phyloP scores from a whole-genome alignment of 2,329 filamentous ascomycete species.

The Neonectria magnoliae region DNA sequence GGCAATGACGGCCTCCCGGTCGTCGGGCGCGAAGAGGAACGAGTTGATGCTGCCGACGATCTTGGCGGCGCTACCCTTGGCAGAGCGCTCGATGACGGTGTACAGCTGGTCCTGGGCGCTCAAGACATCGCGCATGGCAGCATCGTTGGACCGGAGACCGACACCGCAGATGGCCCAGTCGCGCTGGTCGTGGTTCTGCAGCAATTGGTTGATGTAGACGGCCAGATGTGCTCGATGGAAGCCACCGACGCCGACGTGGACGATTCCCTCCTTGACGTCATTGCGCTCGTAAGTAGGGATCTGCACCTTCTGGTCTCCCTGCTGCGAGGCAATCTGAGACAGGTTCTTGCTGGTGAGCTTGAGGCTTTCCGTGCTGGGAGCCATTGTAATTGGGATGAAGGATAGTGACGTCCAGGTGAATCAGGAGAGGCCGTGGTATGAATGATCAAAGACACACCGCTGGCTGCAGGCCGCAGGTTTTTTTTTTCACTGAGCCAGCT shows the following conservation, averaged over 20 bases:
- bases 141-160: constrained; percentile 61
- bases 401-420: not conserved
- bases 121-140: constrained; percentile 61
- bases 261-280: constrained; percentile 62
- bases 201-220: constrained; percentile 60
- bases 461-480: constrained; percentile 30
- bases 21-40: constrained; percentile 62
- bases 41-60: constrained; percentile 63
- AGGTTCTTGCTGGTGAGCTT: constrained; percentile 43
- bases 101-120: constrained; percentile 61
- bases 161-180: constrained; percentile 64
- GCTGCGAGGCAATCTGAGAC: constrained; percentile 34
- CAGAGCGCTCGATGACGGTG: constrained; percentile 65
- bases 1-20: constrained; percentile 61
- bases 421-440: constrained; percentile 20
- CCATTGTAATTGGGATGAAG: constrained; percentile 23
- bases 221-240: constrained; percentile 65
- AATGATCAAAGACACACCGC: constrained; percentile 33
- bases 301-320: constrained; percentile 33
- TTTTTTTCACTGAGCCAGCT: constrained; percentile 27
- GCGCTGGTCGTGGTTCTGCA: constrained; percentile 55
- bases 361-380: constrained; percentile 30
- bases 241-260: constrained; percentile 64
- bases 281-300: constrained; percentile 56
- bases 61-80: constrained; percentile 58